Percentiles rank a stretch among this genome's conserved stretches.
Conservation (phyloP, 176 grass and related monocot genomes). For the Eleusine coracana region DNA sequence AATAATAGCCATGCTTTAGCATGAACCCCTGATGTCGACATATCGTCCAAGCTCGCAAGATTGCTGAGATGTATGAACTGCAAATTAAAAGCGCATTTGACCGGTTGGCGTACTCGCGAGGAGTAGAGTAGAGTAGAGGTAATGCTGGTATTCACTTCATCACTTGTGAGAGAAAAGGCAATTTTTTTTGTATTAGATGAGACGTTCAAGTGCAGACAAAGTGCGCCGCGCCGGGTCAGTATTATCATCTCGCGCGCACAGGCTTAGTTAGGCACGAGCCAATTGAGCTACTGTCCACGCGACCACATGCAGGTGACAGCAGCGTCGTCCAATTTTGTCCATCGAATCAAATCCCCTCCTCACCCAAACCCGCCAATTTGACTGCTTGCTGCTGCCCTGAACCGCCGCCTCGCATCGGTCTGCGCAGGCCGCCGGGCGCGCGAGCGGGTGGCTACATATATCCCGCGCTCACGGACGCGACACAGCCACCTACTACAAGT, state of each 20-base stretch:
- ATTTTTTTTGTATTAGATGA: too few relatives aligned
- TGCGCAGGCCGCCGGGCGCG: background rate
- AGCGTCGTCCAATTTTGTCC: constrained; percentile 28
- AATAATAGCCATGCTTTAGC: too few relatives aligned
- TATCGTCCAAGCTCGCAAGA: too few relatives aligned
- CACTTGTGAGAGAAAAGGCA: too few relatives aligned
- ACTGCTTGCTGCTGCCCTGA: background rate
- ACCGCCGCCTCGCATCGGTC: background rate
- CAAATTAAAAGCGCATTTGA: too few relatives aligned
- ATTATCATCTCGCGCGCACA: background rate
- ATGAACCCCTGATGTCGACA: too few relatives aligned
- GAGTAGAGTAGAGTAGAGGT: too few relatives aligned
- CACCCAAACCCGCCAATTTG: constrained; percentile 6
- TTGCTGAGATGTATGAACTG: too few relatives aligned
- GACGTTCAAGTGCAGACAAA: background rate
- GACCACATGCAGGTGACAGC: constrained; percentile 34
- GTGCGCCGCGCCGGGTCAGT: constrained; percentile 3
- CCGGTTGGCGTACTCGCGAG: too few relatives aligned
- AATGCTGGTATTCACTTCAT: too few relatives aligned
- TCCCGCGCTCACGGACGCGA: background rate
- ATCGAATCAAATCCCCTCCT: constrained; percentile 1
- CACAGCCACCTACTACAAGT: background rate
- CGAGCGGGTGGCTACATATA: constrained; percentile 38
- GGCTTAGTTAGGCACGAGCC: constrained; percentile 10
- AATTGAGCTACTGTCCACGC: background rate